These are phyloP conservation scores for Beta macrorhiza DNA, from an alignment of 179 eudicot species.

Conservation along the genomic window DNA sequence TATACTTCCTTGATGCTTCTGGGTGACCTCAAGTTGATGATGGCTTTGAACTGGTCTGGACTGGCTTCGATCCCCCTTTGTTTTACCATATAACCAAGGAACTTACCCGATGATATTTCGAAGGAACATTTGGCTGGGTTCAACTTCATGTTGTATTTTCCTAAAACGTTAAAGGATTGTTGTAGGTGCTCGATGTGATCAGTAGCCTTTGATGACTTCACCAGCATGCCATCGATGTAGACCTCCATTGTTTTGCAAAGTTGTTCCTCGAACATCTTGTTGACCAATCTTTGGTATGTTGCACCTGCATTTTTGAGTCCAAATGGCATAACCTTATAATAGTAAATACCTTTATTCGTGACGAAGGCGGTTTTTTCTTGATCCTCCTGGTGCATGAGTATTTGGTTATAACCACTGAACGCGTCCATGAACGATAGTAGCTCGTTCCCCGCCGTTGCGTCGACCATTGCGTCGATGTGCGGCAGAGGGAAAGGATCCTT, in stretches of 20 bases:
- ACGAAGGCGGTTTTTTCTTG: neutral
- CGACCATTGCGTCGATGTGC: neutral
- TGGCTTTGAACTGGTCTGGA: too few species aligned
- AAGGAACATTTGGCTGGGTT: neutral
- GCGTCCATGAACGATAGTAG: slow-evolving; percentile 8
- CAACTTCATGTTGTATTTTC: neutral
- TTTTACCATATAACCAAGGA: too few species aligned
- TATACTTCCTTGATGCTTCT: too few species aligned
- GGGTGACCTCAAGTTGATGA: too few species aligned
- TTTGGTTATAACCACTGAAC: neutral
- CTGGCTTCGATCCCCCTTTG: too few species aligned
- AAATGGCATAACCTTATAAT: neutral
- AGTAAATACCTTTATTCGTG: slow-evolving; percentile 3
- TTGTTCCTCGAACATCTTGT: neutral
- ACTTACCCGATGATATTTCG: too few species aligned
- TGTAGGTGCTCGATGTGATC: neutral
- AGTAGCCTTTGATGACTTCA: neutral
- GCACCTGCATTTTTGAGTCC: neutral
- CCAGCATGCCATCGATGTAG: neutral
- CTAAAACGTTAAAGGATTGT: neutral
- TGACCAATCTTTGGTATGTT: slow-evolving; percentile 6
- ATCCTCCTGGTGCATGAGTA: neutral
- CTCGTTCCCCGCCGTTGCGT: neutral
- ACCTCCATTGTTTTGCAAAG: neutral
- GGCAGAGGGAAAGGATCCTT: neutral